Evolutionary conservation across 2,329 filamentous ascomycete genomes (phyloP).

Genomic region (Calonectria leucothoes): DNA sequence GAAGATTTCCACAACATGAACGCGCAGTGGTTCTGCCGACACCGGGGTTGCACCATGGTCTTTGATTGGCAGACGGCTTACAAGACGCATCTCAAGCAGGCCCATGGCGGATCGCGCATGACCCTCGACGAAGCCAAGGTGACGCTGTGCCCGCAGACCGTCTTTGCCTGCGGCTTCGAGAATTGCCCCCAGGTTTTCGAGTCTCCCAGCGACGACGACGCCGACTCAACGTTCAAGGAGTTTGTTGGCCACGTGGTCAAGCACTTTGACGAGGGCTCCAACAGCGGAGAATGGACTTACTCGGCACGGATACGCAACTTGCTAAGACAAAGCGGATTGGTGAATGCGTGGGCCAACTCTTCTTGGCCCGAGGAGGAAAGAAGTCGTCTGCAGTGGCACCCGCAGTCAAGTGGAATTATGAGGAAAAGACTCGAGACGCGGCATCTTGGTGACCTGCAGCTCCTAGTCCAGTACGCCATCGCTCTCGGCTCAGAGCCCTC

Average conservation of each 20-base stretch:
- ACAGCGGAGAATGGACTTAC: slow-evolving; percentile 57
- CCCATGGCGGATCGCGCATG: slow-evolving; percentile 56
- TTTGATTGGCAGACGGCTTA: slow-evolving; percentile 63
- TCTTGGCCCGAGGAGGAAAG: slow-evolving; percentile 49
- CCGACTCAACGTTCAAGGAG: slow-evolving; percentile 53
- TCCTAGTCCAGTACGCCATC: slow-evolving; percentile 54
- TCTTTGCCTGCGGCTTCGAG: slow-evolving; percentile 62
- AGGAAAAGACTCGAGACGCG: slow-evolving; percentile 59
- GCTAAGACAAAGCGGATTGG: slow-evolving; percentile 52
- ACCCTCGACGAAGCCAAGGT: slow-evolving; percentile 56
- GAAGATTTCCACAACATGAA: slow-evolving; percentile 61
- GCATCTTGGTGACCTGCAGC: slow-evolving; percentile 53
- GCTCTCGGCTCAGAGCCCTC: slow-evolving; percentile 50
- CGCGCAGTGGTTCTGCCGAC: slow-evolving; percentile 58
- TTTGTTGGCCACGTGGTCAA: slow-evolving; percentile 60
- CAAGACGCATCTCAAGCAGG: slow-evolving; percentile 58
- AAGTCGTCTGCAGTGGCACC: slow-evolving; percentile 53
- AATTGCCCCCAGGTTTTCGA: slow-evolving; percentile 58
- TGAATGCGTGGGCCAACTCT: slow-evolving; percentile 51
- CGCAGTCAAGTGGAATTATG: slow-evolving; percentile 54
- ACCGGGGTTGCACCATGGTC: slow-evolving; percentile 55
- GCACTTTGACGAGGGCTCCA: slow-evolving; percentile 57
- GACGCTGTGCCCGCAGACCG: slow-evolving; percentile 57
- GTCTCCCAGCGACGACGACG: slow-evolving; percentile 53
- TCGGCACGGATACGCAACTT: slow-evolving; percentile 58